Base-by-base conservation (phyloP, 2,329 filamentous ascomycete species). In the Penicillium paneum region DNA sequence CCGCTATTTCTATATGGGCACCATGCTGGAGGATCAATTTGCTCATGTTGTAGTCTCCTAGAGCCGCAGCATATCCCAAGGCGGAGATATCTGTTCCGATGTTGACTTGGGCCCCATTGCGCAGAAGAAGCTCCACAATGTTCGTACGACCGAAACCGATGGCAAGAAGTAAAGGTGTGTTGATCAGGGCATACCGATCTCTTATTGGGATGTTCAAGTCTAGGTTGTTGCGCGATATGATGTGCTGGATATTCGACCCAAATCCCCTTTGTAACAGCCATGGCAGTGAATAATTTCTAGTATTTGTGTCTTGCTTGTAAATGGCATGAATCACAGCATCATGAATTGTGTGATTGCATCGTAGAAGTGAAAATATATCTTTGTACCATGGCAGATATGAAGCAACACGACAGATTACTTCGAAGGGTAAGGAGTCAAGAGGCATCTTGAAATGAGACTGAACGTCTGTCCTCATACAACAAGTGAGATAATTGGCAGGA, bases 141-240 rank as follows among this genome's bases (percentile, higher is more conserved):
- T 42, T 42, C 28, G 6, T 7, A 42, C 5, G 46, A n/a, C 46
- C 17, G 1, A 0, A 17, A 1, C 4, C 0, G 4, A 32, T 10
- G 10, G 46, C 46, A 26, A 26, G 0, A 2, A 49, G 46, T 13
- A 32, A 34, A 10, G 28, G 36, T 11, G 36, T 49, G 13, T 17
- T 26, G 28, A 12, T 26, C 2, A 1, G 1, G 5, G 0, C 2
- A 8, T 0, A 1, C 13, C 26, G 3, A 1, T 1, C 0, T 3
- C 0, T 1, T 4, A 49, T 1, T 5, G 6, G 0, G 4, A 13
- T 12, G 7, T 49, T 42, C 28, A 32, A 1, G 5, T 48, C n/a
- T 13, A 39, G 24, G 13, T 21, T 48, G 28, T 7, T 49, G 28
- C 28, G 46, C 29, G 28, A 49, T 26, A 49, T 21, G 5, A 49